phyloP scores from a whole-genome alignment of 1,284 basidiomycete species.

The Ustilago nuda region DNA sequence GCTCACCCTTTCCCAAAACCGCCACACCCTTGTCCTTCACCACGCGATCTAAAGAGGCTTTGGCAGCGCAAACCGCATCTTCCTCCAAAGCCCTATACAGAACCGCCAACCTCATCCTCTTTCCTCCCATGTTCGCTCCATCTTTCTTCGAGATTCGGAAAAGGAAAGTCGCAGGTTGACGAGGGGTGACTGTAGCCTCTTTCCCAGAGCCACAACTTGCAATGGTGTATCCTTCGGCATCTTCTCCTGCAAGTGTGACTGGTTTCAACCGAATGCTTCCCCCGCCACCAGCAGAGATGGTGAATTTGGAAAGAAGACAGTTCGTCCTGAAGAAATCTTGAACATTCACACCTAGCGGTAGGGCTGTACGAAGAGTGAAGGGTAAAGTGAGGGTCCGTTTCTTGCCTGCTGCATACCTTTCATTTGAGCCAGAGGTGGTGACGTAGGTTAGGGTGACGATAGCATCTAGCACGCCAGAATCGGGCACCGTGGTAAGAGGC shows the following conservation, averaged over 20 bases:
- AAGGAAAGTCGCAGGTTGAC: conserved; percentile 58
- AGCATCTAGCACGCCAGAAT: conserved; percentile 29
- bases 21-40: neutral
- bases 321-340: conserved; percentile 65
- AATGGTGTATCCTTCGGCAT: conserved; percentile 17
- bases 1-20: conserved; percentile 6
- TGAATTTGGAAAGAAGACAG: conserved; percentile 59
- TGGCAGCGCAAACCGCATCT: conserved; percentile 36
- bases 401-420: conserved; percentile 21
- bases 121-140: neutral
- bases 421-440: conserved; percentile 1
- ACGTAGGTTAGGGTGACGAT: conserved; percentile 38
- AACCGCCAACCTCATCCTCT: conserved; percentile 45
- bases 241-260: conserved; percentile 32
- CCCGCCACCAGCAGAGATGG: conserved; percentile 49
- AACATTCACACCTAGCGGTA: conserved; percentile 67
- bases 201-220: conserved; percentile 1
- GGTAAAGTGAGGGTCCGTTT: conserved; percentile 24
- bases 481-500: conserved; percentile 34
- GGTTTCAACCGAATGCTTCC: conserved; percentile 41
- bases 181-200: conserved; percentile 48
- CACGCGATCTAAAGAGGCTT: conserved; percentile 10
- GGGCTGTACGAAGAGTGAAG: conserved; percentile 34
- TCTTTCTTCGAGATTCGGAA: conserved; percentile 45
- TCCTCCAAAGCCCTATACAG: conserved; percentile 54